Conservation (phyloP, 2,329 filamentous ascomycete genomes). For the Penicillium nordicum region DNA sequence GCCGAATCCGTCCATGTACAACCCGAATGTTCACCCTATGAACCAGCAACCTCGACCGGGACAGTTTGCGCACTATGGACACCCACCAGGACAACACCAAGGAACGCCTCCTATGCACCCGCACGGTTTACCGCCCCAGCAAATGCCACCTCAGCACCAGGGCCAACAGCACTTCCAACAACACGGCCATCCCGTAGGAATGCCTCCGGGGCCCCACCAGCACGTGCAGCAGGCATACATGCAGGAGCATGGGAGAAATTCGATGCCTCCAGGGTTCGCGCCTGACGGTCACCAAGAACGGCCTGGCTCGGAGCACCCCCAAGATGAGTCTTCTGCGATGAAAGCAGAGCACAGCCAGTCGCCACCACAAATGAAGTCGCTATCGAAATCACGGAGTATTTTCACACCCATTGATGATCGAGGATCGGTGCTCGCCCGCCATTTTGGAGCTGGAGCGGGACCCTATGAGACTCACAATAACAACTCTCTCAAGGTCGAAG, state of each 20-base stretch:
- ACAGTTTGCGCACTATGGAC: conserved; percentile 41
- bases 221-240: conserved; percentile 67
- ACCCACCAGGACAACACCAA: conserved; percentile 43
- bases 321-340: conserved; percentile 49
- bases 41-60: conserved; percentile 47
- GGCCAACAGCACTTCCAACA: conserved; percentile 44
- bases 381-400: conserved; percentile 78
- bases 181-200: conserved; percentile 29
- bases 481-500: conserved; percentile 35
- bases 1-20: conserved; percentile 81
- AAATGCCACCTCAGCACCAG: conserved; percentile 36
- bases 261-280: conserved; percentile 67
- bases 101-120: conserved; percentile 27
- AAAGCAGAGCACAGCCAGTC: conserved; percentile 45
- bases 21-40: conserved; percentile 55
- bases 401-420: conserved; percentile 97
- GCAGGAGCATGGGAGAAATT: conserved; percentile 71
- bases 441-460: conserved; percentile 66
- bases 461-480: conserved; percentile 49
- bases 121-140: conserved; percentile 27
- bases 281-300: conserved; percentile 55
- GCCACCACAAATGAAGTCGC: conserved; percentile 59
- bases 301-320: conserved; percentile 55
- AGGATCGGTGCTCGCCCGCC: conserved; percentile 80
- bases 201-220: conserved; percentile 39